Evolutionary conservation across 2,329 filamentous ascomycete species (phyloP).

Genomic region (Clarireedia homoeocarpa): DNA sequence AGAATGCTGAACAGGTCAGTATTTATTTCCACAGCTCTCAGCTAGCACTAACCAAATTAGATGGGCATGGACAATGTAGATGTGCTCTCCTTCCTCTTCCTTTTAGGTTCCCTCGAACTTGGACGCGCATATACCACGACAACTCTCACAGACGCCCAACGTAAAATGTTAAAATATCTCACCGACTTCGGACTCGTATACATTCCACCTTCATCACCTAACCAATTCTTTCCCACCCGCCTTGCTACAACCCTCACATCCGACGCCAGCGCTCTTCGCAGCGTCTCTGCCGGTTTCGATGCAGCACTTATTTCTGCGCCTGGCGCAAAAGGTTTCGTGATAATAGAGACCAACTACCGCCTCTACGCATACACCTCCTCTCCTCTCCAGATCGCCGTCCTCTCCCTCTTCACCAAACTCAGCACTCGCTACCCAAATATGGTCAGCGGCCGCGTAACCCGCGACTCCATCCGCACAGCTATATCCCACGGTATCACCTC

Average conservation of each 20-base stretch:
- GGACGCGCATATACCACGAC: slow-evolving; percentile 85
- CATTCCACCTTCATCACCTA: slow-evolving; percentile 47
- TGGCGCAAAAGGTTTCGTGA: slow-evolving; percentile 69
- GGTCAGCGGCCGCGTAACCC: slow-evolving; percentile 83
- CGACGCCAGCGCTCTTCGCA: slow-evolving; percentile 61
- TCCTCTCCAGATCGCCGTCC: slow-evolving; percentile 86
- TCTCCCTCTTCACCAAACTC: slow-evolving; percentile 81
- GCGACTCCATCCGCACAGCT: slow-evolving; percentile 78
- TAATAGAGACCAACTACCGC: slow-evolving; percentile 96
- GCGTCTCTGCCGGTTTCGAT: slow-evolving; percentile 59
- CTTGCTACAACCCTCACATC: slow-evolving; percentile 87
- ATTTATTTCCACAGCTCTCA: background rate
- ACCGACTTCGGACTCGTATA: slow-evolving; percentile 92
- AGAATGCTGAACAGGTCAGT: slow-evolving; percentile 60
- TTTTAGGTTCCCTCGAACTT: slow-evolving; percentile 86
- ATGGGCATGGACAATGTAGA: slow-evolving; percentile 77
- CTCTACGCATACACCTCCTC: slow-evolving; percentile 95
- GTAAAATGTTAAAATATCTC: slow-evolving; percentile 83
- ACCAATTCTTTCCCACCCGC: slow-evolving; percentile 79
- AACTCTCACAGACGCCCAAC: slow-evolving; percentile 72
- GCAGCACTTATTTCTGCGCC: slow-evolving; percentile 48
- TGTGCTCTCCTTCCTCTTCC: slow-evolving; percentile 91
- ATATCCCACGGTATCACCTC: slow-evolving; percentile 88
- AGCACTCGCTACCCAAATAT: slow-evolving; percentile 91
- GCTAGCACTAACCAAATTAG: slow-evolving; percentile 16